These are phyloP conservation scores for Fragaria iinumae DNA, from an alignment of 306 rosid genomes.

Conservation along the genomic window DNA sequence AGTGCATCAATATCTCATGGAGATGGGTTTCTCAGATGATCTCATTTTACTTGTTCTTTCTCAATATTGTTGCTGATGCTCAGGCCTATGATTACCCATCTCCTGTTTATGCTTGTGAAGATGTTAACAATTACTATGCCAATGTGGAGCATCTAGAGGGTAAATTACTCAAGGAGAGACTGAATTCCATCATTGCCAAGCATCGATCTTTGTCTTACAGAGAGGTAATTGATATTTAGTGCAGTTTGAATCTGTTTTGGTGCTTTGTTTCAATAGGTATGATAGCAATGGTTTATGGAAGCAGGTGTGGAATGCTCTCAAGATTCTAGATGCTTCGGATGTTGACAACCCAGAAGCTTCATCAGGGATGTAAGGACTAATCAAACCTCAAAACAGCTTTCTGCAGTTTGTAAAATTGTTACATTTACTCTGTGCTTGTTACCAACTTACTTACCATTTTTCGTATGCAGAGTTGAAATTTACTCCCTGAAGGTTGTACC, in stretches of 20 bases:
- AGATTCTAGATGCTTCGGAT: slow-evolving; percentile 76
- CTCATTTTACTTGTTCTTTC: slow-evolving; percentile 52
- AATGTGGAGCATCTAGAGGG: slow-evolving; percentile 37
- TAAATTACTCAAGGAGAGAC: slow-evolving; percentile 45
- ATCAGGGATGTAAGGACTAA: slow-evolving; percentile 39
- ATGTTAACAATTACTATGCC: slow-evolving; percentile 45
- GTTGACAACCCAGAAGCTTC: slow-evolving; percentile 55
- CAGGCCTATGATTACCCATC: slow-evolving; percentile 39
- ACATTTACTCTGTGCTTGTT: too few relatives aligned
- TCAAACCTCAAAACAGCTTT: neutral
- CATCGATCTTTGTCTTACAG: slow-evolving; percentile 60
- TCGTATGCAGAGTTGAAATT: slow-evolving; percentile 56
- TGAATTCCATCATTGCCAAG: slow-evolving; percentile 45
- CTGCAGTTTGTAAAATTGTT: neutral
- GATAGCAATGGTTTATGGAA: neutral
- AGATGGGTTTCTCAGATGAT: slow-evolving; percentile 49
- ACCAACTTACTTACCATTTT: neutral
- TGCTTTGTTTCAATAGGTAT: neutral
- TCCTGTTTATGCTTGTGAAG: slow-evolving; percentile 54
- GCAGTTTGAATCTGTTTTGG: neutral
- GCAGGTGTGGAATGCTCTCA: slow-evolving; percentile 77
- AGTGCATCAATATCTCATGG: slow-evolving; percentile 32
- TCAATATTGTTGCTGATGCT: slow-evolving; percentile 37
- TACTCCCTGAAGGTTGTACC: slow-evolving; percentile 66
- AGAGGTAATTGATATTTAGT: neutral